Evolutionary conservation across 768 basidiomycete species (phyloP), one percentile per base, ranked within the genome.

Genomic region (Trichaptum fuscoviolaceum): DNA sequence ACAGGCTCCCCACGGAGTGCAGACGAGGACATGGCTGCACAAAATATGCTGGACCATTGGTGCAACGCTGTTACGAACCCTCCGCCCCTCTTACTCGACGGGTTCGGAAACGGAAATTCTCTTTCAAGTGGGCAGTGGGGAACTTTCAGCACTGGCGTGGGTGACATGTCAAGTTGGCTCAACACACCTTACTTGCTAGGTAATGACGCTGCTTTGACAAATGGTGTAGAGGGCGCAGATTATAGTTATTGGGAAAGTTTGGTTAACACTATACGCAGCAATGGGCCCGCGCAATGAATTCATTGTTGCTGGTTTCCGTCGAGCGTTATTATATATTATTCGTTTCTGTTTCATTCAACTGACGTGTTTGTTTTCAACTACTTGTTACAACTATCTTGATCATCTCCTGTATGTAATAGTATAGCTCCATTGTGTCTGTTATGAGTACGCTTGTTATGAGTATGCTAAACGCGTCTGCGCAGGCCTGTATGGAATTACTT

Each of bases 1-100:
- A 84, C 88, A 25, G 85, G 84, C n/a, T 92, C 90, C 72, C 91
- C 89, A 1, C 75, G 74, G 63, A 82, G 79, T 66, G 87, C 83
- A 58, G 92, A 93, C 61, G 92, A 90, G 10, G 88, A 92, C 72
- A 86, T 84, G 26, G 80, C 88, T 7, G 91, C 92, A 3, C 92
- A 95, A 72, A 85, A 85, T 12, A 74, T 95, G 65, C 79, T 95
- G 61, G 92, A 95, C 74, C 89, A 93, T 68, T 94, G 93, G 92
- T 90, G 87, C 72, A 89, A 88, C 68, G 87, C 88, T n/a, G 85
- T 92, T 69, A 90, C 85, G 72, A 89, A 87, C 66, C 83, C 87
- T 12, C 82, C 84, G 1, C 52, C 62, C 65, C 62, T 24, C 35
- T 58, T 63, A 15, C 42, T 64, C 18, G 61, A 24, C 24, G 63